Evolutionary conservation across 2,329 filamentous ascomycete genomes (phyloP).

Genomic region (Orbilia brochopaga): DNA sequence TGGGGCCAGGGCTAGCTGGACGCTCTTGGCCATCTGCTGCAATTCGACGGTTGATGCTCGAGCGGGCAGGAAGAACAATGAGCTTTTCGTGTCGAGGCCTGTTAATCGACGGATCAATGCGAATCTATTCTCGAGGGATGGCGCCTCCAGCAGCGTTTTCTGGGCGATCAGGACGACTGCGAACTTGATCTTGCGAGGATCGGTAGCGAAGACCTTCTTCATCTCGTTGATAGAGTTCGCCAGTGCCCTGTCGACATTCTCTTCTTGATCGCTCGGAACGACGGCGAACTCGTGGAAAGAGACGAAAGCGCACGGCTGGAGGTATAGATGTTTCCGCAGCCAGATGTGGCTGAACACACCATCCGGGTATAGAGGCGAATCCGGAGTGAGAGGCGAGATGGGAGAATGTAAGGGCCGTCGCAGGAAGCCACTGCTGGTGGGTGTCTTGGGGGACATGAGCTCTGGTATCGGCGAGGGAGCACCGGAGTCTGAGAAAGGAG

Average conservation of each 20-base stretch:
- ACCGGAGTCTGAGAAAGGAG: constrained; percentile 62
- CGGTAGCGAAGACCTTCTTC: constrained; percentile 67
- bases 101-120: constrained; percentile 79
- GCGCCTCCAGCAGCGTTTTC: constrained; percentile 65
- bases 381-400: constrained; percentile 84
- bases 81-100: constrained; percentile 78
- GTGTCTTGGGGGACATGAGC: constrained; percentile 60
- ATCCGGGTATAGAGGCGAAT: constrained; percentile 84
- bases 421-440: constrained; percentile 29
- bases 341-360: constrained; percentile 81
- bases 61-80: constrained; percentile 79
- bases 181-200: constrained; percentile 68
- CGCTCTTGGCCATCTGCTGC: constrained; percentile 73
- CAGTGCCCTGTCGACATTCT: constrained; percentile 81
- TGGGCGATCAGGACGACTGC: constrained; percentile 79
- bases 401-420: constrained; percentile 73
- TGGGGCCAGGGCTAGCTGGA: constrained; percentile 75
- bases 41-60: constrained; percentile 74
- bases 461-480: constrained; percentile 59
- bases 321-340: constrained; percentile 85
- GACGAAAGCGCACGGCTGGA: constrained; percentile 79
- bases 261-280: constrained; percentile 74
- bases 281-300: constrained; percentile 71
- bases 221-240: constrained; percentile 84
- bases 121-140: constrained; percentile 75